Evolutionary conservation across 2,329 filamentous ascomycete genomes (phyloP).

Genomic region (Tolypocladium ophioglossoides): DNA sequence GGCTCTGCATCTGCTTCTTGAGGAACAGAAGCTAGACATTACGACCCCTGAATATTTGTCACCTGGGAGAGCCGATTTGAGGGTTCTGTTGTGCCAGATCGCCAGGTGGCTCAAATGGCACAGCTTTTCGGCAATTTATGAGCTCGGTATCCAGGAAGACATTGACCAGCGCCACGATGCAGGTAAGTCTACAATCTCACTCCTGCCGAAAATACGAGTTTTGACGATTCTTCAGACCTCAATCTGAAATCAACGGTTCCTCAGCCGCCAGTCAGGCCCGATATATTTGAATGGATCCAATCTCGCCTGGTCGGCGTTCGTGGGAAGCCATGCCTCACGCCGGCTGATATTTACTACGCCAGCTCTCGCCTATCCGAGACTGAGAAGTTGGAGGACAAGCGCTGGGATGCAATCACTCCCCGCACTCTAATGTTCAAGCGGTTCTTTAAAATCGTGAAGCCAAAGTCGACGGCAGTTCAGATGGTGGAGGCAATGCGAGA

Average conservation of each 20-base stretch:
- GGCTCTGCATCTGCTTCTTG: conserved; percentile 73
- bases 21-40: conserved; percentile 77
- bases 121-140: conserved; percentile 36
- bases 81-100: conserved; percentile 71
- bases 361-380: conserved; percentile 23
- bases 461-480: conserved; percentile 41
- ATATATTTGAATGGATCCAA: conserved; percentile 45
- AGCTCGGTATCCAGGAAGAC: conserved; percentile 42
- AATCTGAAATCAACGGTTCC: conserved; percentile 20
- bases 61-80: conserved; percentile 41
- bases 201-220: no score
- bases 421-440: conserved; percentile 60
- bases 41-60: conserved; percentile 33
- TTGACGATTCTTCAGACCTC: conserved; percentile 14
- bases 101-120: conserved; percentile 71
- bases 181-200: conserved; percentile 19
- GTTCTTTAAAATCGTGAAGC: conserved; percentile 50
- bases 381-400: conserved; percentile 23
- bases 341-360: conserved; percentile 34
- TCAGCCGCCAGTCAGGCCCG: conserved; percentile 22
- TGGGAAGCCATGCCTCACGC: conserved; percentile 27
- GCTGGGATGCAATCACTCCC: conserved; percentile 44
- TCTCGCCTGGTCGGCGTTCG: conserved; percentile 28
- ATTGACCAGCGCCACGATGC: conserved; percentile 26
- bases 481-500: conserved; percentile 66